Percentiles rank a stretch among this genome's conserved stretches.
These are phyloP conservation scores for Naganishia sp. DNA, from an alignment of 1,284 basidiomycete species.

Conservation along the genomic window DNA sequence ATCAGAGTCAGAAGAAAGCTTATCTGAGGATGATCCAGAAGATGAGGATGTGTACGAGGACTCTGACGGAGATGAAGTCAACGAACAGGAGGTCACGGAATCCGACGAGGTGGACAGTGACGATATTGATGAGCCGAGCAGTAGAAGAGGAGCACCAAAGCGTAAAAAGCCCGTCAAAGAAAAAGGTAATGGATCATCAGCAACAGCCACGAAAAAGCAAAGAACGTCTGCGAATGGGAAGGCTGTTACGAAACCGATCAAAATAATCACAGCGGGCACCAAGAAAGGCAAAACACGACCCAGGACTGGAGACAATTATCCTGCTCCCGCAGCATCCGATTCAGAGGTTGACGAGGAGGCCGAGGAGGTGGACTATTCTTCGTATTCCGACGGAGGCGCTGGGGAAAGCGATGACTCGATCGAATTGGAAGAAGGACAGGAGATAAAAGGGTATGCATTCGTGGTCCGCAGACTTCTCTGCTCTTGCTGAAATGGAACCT, in stretches of 20 bases:
- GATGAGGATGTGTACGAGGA: conserved; percentile 4
- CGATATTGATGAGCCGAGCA: conserved; percentile 31
- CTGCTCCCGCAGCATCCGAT: conserved; percentile 4
- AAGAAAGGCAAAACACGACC: conserved; percentile 32
- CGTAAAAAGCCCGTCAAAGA: not conserved
- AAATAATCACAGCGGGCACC: conserved; percentile 3
- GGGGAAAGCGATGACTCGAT: conserved; percentile 61
- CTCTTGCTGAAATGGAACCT: not conserved
- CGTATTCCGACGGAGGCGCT: conserved; percentile 40
- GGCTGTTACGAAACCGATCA: conserved; percentile 7
- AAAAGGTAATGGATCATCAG: conserved; percentile 26
- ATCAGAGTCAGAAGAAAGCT: not conserved
- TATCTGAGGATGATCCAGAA: conserved; percentile 9
- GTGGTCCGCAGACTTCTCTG: not conserved
- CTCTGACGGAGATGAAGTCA: conserved; percentile 7
- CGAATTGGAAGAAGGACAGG: conserved; percentile 64
- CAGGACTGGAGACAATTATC: conserved; percentile 14
- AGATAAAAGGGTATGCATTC: conserved; percentile 38
- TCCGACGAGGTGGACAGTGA: conserved; percentile 36
- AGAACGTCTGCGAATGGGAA: conserved; percentile 8
- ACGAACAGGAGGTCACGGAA: conserved; percentile 33
- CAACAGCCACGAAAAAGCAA: conserved; percentile 28
- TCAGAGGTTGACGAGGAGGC: conserved; percentile 40
- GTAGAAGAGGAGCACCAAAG: conserved; percentile 33
- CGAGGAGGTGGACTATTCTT: conserved; percentile 44